Conservation (phyloP, 768 basidiomycete species). For the Suillus weaverae region DNA sequence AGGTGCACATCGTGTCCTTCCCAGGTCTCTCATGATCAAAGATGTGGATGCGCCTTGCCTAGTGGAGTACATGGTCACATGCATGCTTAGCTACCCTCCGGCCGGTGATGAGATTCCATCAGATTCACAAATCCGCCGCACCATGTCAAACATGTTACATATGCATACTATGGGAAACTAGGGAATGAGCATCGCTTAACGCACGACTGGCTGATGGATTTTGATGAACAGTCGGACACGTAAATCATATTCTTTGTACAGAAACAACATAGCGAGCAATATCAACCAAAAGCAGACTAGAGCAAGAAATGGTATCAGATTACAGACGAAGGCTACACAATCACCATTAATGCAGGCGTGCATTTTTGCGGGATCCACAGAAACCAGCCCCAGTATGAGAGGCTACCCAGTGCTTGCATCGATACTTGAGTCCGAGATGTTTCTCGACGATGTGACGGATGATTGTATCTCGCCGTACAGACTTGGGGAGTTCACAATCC, state of each 20-base stretch:
- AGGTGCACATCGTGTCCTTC: neutral
- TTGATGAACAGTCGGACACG: neutral
- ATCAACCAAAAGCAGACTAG: neutral
- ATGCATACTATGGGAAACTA: neutral
- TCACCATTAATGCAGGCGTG: neutral
- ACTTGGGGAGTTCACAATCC: neutral
- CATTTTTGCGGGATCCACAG: neutral
- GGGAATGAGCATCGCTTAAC: neutral
- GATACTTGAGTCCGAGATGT: neutral
- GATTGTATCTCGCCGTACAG: neutral
- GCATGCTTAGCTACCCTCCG: neutral
- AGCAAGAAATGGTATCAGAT: neutral
- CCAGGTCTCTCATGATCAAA: neutral
- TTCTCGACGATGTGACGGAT: neutral
- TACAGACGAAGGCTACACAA: neutral
- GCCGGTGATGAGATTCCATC: neutral
- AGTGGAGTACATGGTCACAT: neutral
- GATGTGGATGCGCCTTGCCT: neutral
- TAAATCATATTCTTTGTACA: neutral
- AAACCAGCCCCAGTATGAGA: neutral
- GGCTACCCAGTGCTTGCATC: neutral
- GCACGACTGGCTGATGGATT: neutral
- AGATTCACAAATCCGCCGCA: neutral
- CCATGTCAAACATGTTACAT: neutral
- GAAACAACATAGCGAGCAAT: too few relatives aligned